phyloP scores from a whole-genome alignment of 148 eudicot genomes.

The Polygonum aviculare region DNA sequence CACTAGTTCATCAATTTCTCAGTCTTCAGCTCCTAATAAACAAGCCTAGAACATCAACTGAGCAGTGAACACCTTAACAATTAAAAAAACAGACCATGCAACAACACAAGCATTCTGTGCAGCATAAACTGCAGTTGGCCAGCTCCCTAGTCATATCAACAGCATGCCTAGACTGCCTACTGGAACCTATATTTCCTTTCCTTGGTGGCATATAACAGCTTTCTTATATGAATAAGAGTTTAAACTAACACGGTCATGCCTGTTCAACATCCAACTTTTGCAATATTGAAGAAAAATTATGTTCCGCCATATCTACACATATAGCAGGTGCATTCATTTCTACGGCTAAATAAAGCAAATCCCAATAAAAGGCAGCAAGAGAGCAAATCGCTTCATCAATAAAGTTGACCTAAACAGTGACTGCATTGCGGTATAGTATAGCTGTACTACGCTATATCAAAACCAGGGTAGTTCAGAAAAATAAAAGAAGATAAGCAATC shows the following conservation, averaged over 20 bases:
- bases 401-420: not conserved
- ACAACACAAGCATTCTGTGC: not conserved
- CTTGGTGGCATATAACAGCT: not conserved
- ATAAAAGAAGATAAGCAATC: not conserved
- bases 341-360: not conserved
- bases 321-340: not conserved
- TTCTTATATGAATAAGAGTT: not conserved
- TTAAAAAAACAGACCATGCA: not conserved
- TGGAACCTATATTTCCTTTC: not conserved
- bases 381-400: not conserved
- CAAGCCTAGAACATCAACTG: not conserved
- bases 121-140: not conserved
- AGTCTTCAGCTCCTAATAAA: not conserved
- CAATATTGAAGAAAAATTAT: not conserved
- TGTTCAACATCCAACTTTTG: not conserved
- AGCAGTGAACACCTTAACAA: not conserved
- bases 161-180: too few relatives aligned
- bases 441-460: not conserved
- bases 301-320: not conserved
- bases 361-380: not conserved
- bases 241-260: not conserved
- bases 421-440: not conserved
- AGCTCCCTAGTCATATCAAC: not conserved
- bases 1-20: not conserved
- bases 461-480: not conserved